phyloP scores from a whole-genome alignment of 305 asterid genomes.

The Vinca major region DNA sequence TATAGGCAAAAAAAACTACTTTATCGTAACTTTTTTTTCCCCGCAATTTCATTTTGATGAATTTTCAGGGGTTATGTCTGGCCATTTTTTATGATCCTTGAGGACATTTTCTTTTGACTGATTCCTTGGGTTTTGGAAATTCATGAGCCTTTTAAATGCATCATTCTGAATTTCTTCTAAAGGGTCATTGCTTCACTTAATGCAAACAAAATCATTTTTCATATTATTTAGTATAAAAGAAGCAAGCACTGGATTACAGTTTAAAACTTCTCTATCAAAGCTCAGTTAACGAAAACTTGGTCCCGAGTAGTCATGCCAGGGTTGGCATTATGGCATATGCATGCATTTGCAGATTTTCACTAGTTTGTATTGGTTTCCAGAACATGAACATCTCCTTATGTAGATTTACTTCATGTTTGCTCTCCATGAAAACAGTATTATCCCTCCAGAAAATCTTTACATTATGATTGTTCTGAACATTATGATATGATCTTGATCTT shows the following conservation, averaged over 20 bases:
- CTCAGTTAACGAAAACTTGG: background rate
- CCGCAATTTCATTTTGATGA: background rate
- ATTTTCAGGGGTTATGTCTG: background rate
- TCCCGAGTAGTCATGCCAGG: background rate
- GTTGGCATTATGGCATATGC: background rate
- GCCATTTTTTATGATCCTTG: background rate
- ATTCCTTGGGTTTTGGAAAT: constrained; percentile 1
- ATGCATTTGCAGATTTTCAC: background rate
- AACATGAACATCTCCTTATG: background rate
- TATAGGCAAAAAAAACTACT: background rate
- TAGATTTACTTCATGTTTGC: background rate
- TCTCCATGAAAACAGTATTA: background rate
- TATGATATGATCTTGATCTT: background rate
- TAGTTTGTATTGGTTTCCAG: background rate
- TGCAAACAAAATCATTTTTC: background rate
- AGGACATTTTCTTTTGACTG: background rate
- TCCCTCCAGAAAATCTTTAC: background rate
- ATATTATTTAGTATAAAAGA: background rate
- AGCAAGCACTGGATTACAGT: background rate
- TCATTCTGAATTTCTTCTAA: background rate
- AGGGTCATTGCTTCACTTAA: background rate
- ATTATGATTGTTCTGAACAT: background rate
- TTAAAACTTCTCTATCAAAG: background rate
- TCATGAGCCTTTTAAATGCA: background rate
- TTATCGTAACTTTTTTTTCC: background rate